Conservation (phyloP, 2,329 filamentous ascomycete genomes). For the Lachnellula hyalina region DNA sequence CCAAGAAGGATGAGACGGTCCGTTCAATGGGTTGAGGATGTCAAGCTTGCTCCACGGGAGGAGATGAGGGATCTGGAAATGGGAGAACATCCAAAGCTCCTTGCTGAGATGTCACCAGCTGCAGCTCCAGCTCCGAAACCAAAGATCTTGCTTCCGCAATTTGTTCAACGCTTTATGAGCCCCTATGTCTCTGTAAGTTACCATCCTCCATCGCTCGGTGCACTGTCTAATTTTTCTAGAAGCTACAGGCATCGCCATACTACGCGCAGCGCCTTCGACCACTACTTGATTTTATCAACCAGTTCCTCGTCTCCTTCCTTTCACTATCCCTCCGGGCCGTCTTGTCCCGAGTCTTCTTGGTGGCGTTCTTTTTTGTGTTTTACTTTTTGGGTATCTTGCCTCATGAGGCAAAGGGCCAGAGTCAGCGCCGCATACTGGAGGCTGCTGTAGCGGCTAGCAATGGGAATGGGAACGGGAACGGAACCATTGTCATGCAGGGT, state of each 20-base stretch:
- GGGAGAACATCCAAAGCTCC: conserved; percentile 13
- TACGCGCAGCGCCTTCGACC: conserved; percentile 4
- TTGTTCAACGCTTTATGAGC: conserved; percentile 9
- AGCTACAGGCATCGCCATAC: conserved; percentile 7
- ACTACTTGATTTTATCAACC: conserved; percentile 7
- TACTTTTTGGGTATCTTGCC: conserved; percentile 13
- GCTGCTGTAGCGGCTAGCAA: conserved; percentile 1
- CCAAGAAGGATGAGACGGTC: conserved; percentile 4
- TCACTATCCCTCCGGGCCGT: conserved; percentile 13
- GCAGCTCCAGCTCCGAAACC: not conserved
- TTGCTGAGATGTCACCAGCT: conserved; percentile 4
- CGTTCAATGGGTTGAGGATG: conserved; percentile 7
- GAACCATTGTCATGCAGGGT: not conserved
- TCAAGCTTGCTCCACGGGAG: not conserved
- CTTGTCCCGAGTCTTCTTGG: conserved; percentile 11
- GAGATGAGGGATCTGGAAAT: conserved; percentile 10
- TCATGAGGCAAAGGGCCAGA: not conserved
- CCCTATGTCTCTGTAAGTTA: conserved; percentile 12
- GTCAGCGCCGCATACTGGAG: conserved; percentile 6
- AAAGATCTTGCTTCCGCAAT: conserved; percentile 2
- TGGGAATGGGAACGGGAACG: not conserved
- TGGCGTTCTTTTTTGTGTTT: conserved; percentile 11
- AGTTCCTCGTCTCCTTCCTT: conserved; percentile 11
- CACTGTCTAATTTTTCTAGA: not conserved
- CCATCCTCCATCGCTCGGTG: not conserved